Evolutionary conservation across 768 basidiomycete species (phyloP).

Genomic region (Russula ochroleuca): DNA sequence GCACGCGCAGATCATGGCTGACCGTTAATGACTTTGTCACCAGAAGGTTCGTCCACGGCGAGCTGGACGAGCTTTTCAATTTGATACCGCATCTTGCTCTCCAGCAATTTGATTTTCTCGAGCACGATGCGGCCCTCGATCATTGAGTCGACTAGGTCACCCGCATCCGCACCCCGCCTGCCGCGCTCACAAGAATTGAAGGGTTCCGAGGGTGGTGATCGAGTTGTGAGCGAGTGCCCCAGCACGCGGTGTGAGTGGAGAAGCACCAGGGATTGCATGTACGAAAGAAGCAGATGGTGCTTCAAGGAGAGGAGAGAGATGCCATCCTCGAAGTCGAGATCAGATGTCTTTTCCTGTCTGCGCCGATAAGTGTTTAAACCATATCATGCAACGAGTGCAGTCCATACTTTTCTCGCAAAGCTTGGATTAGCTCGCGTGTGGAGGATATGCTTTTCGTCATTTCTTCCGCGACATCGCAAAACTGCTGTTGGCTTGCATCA

Average conservation of each 20-base stretch:
- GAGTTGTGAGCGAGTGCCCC: conserved; percentile 56
- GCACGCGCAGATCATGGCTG: conserved; percentile 29
- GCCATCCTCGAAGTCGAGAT: conserved; percentile 62
- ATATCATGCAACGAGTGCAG: neutral
- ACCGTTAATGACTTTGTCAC: conserved; percentile 57
- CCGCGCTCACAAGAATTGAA: conserved; percentile 53
- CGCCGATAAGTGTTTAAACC: neutral
- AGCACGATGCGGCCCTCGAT: conserved; percentile 77
- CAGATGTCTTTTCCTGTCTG: conserved; percentile 35
- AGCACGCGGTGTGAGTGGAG: conserved; percentile 64
- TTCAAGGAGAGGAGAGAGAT: conserved; percentile 90
- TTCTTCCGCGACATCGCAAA: conserved; percentile 41
- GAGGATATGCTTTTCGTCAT: conserved; percentile 63
- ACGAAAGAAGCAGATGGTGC: conserved; percentile 77
- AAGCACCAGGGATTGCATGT: conserved; percentile 78
- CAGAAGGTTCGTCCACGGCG: conserved; percentile 54
- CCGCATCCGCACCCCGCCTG: conserved; percentile 52
- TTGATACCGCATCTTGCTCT: conserved; percentile 88
- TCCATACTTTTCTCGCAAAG: conserved; percentile 52
- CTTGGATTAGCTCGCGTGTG: conserved; percentile 51
- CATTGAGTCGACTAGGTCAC: conserved; percentile 76
- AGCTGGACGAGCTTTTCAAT: conserved; percentile 88
- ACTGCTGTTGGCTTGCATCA: conserved; percentile 27
- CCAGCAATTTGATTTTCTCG: conserved; percentile 83
- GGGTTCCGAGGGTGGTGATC: conserved; percentile 45